These are phyloP conservation scores for Trichoderma reesei DNA, from an alignment of 495 filamentous ascomycete genomes.

Conservation along the genomic window DNA sequence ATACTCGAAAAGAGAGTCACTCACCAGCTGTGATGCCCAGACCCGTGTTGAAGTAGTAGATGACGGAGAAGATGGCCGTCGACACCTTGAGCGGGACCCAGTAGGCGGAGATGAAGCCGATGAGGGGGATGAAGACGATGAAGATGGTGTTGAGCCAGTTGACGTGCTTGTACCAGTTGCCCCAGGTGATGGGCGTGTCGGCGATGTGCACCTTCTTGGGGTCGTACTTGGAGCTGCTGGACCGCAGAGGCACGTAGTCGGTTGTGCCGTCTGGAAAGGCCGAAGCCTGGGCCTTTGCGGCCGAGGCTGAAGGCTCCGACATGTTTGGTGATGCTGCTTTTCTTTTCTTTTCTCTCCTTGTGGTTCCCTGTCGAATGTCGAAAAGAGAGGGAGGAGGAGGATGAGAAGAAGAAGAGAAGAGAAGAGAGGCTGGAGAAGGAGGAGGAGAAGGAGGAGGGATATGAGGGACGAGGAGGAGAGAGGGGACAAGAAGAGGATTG, in stretches of 20 bases:
- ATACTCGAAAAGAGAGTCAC: conserved; percentile 16
- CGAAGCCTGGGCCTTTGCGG: conserved; percentile 24
- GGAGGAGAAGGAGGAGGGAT: background rate
- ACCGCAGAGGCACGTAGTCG: conserved; percentile 37
- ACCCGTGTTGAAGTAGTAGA: conserved; percentile 89
- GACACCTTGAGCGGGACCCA: conserved; percentile 70
- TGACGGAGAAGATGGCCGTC: conserved; percentile 71
- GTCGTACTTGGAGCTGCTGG: conserved; percentile 35
- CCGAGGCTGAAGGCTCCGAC: conserved; percentile 29
- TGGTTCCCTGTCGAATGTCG: background rate
- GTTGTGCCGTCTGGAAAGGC: conserved; percentile 39
- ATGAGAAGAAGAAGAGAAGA: background rate
- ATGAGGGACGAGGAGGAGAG: background rate
- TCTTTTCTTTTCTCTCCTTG: too few relatives aligned
- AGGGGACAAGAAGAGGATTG: background rate
- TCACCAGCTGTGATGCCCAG: conserved; percentile 80
- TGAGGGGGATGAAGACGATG: conserved; percentile 75
- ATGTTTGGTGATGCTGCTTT: conserved; percentile 21
- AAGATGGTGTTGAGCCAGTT: conserved; percentile 88
- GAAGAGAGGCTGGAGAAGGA: background rate
- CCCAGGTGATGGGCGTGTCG: conserved; percentile 59
- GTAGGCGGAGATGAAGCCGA: conserved; percentile 65
- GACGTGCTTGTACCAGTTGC: conserved; percentile 95
- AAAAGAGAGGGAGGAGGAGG: background rate
- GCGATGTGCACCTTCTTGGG: conserved; percentile 44